Base-by-base conservation (phyloP, 2,329 filamentous ascomycete species). In the Alternaria dauci region DNA sequence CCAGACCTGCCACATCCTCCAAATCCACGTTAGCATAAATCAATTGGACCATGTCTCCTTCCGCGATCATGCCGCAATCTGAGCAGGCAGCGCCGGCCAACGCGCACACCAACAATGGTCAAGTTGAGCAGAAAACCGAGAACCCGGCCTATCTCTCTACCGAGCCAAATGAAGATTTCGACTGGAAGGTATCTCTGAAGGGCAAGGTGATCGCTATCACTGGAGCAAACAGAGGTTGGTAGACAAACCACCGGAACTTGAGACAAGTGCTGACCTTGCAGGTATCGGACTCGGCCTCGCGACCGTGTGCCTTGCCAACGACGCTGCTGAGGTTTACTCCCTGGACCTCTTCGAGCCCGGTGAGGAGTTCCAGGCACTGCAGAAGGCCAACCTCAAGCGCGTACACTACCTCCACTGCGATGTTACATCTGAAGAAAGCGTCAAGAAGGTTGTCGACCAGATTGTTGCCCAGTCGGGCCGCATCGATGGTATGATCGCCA, bases 401-500 rank as follows among this genome's bases (percentile, higher is more conserved):
- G 69, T 85, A 18, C 75, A 78, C 52, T 84, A 81, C 68, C 70
- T 83, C 56, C 71, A 83, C 55, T 81, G 81, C 67, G 79, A 86
- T 68, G 82, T 85, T 2, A 85, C 83, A 0, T 77, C 81, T 16
- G 82, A 85, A 63, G 76, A 78, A 28, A 83, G 73, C 43, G 79
- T 84, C 30, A 79, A 71, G 0, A 77, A 76, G 14, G 81, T 81
- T 2, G 71, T 85, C 1, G 82, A 85, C 59, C 69, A 78, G 48
- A 82, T 85, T 20, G 74, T 85, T 9, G 72, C 72, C n/a, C 78
- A 83, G 54, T 76, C 77, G 11, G 83, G 83, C 30, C 78, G 76
- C 4, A 71, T 85, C n/a, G 80, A 85, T 59, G 83, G 83, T 12
- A 82, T 86, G 76, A 81, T 86, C 14, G 80, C 80, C 36, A 85